Conservation (phyloP, 2,329 filamentous ascomycete genomes). For the Claviceps africana region DNA sequence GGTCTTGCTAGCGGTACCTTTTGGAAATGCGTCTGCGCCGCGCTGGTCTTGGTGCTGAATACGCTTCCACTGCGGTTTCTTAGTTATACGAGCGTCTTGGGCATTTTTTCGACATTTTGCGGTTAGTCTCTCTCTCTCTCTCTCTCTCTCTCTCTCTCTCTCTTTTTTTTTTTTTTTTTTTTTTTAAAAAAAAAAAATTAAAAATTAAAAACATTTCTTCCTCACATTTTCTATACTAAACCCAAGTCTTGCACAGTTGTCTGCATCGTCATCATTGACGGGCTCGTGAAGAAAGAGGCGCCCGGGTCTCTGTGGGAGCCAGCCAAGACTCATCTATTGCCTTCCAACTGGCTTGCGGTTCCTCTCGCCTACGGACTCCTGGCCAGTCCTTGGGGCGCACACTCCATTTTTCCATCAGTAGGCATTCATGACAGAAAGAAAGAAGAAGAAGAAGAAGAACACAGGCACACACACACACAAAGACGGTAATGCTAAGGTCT, state of each 20-base stretch:
- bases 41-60: constrained; percentile 66
- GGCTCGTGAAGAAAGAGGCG: constrained; percentile 62
- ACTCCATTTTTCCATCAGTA: constrained; percentile 66
- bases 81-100: constrained; percentile 81
- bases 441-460: too few species aligned
- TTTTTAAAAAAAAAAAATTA: too few species aligned
- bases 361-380: constrained; percentile 81
- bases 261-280: constrained; percentile 70
- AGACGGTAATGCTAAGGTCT: not conserved
- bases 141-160: not conserved
- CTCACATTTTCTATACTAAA: not conserved
- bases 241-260: constrained; percentile 48
- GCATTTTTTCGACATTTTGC: constrained; percentile 78
- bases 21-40: constrained; percentile 77
- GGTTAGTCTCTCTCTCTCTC: constrained; percentile 43
- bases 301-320: constrained; percentile 78
- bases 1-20: constrained; percentile 46
- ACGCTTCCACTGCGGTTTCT: constrained; percentile 73
- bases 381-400: constrained; percentile 59
- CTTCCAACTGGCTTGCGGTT: constrained; percentile 72
- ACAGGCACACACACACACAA: too few species aligned
- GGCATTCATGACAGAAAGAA: constrained; percentile 8
- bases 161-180: not conserved
- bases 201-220: too few species aligned
- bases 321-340: constrained; percentile 67